phyloP scores from a whole-genome alignment of 148 eudicot species.

The Drosera capensis region DNA sequence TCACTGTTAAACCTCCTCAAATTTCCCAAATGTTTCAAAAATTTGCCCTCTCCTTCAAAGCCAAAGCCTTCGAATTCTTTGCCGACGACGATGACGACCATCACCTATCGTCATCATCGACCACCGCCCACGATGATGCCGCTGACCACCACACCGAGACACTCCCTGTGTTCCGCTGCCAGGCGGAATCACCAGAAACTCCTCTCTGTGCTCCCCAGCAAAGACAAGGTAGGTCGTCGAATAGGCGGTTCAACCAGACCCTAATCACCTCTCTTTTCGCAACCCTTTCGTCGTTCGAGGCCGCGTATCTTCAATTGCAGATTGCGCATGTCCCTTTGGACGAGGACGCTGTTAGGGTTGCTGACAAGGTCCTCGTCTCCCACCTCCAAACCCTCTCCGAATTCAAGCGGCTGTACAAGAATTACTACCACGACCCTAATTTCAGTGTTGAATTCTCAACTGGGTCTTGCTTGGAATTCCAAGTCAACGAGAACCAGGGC shows the following conservation, averaged over 20 bases:
- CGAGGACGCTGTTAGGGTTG: constrained; percentile 29
- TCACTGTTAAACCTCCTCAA: constrained; percentile 52
- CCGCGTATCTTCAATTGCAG: constrained; percentile 76
- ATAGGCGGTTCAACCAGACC: constrained; percentile 32
- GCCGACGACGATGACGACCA: constrained; percentile 47
- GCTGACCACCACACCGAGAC: constrained; percentile 20
- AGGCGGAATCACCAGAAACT: constrained; percentile 2
- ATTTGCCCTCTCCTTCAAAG: constrained; percentile 74
- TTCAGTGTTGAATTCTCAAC: constrained; percentile 30
- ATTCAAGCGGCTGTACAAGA: constrained; percentile 37
- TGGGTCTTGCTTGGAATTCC: constrained; percentile 70
- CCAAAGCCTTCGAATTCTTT: constrained; percentile 79
- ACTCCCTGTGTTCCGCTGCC: constrained; percentile 20
- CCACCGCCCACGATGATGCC: constrained; percentile 6
- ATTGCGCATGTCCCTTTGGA: constrained; percentile 72
- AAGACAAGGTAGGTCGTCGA: constrained; percentile 17
- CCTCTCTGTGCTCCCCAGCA: no score
- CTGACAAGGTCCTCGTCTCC: constrained; percentile 51
- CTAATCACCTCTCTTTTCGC: constrained; percentile 61
- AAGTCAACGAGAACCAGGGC: constrained; percentile 94
- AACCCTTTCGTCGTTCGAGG: constrained; percentile 65
- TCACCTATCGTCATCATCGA: no score
- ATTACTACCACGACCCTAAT: constrained; percentile 22
- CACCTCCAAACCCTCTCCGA: constrained; percentile 60
- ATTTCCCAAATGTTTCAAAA: constrained; percentile 81